Evolutionary conservation across 257 asterid species (phyloP).

Genomic region (Osmanthus fragrans): DNA sequence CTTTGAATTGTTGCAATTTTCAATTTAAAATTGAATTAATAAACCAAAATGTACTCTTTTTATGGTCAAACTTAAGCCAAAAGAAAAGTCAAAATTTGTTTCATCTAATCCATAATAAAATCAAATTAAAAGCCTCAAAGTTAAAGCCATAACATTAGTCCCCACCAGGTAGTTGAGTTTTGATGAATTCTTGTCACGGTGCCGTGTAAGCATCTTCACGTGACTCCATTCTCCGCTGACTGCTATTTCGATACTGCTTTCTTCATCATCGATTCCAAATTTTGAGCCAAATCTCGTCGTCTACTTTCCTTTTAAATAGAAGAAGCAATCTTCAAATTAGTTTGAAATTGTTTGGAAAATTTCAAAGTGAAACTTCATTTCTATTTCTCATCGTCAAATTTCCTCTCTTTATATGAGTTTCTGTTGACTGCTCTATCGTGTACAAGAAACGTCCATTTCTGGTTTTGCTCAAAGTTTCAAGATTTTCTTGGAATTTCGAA

Average conservation of each 20-base stretch:
- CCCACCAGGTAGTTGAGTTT: background rate
- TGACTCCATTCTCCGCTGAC: slow-evolving; percentile 27
- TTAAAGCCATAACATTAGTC: slow-evolving; percentile 4
- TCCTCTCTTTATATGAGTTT: slow-evolving; percentile 11
- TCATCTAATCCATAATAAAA: background rate
- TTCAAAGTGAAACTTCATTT: slow-evolving; percentile 26
- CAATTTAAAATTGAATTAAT: background rate
- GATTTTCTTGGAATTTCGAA: slow-evolving; percentile 19
- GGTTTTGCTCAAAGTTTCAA: slow-evolving; percentile 28
- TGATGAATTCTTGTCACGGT: slow-evolving; percentile 16
- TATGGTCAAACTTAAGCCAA: slow-evolving; percentile 1
- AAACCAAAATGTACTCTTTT: background rate
- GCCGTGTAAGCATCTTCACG: slow-evolving; percentile 23
- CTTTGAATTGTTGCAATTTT: background rate
- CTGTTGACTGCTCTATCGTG: slow-evolving; percentile 14
- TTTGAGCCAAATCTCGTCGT: slow-evolving; percentile 19
- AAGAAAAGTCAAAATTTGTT: slow-evolving; percentile 20
- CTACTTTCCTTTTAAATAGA: background rate
- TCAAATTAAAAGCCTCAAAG: background rate
- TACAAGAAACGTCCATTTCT: slow-evolving; percentile 4
- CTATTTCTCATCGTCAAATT: slow-evolving; percentile 28
- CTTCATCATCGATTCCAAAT: slow-evolving; percentile 22
- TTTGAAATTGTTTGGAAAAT: slow-evolving; percentile 6
- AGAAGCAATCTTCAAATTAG: background rate
- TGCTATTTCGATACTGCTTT: slow-evolving; percentile 19